Evolutionary conservation across 257 asterid species (phyloP), one percentile per base, ranked within the genome.

Genomic region (Cinchona pubescens): DNA sequence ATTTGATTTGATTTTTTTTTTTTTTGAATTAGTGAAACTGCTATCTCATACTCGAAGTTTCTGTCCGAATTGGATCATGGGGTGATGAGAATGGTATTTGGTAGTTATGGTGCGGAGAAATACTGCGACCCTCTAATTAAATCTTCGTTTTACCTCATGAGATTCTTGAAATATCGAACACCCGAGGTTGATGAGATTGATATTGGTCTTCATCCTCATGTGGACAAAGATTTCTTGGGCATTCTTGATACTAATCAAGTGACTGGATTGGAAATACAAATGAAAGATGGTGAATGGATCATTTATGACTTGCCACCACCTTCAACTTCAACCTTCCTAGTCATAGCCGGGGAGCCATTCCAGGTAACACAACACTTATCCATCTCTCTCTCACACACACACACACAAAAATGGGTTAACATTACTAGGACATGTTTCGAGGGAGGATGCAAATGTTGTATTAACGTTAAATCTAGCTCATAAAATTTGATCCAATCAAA

Each of bases 311-410:
- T n/a, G 13, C 87, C 87, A 40, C 76, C 89, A 12, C 85, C 86
- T 43, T 73, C 88, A 16, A 82, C 86, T 48, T 86, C 91, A 1
- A 88, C 96, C 27, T 29, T 87, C 15, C 77, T 89, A 18, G 92
- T 91, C 82, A 87, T 91, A 87, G 94, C 94, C 0, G 97, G 96
- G 1, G 97, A 91, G 29, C 92, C 93, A 0, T 83, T 89, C 32
- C 86, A 87, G 96, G 96, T 91, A 19, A 67, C 5, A 42, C 7
- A 2, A n/a, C n/a, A n/a, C 18, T 12, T 21, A 61, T 30, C 1
- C 53, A 5, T 19, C 27, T 63, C 16, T n/a, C 18, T 74, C 18
- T 4, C 58, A 18, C n/a, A 3, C n/a, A n/a, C n/a, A n/a, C n/a
- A 49, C n/a, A 49, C 23, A 51, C 23, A 18, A 3, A 0, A 21